Evolutionary conservation across 805 yeast species (phyloP).

Genomic region (Barnettozyma siamensis): DNA sequence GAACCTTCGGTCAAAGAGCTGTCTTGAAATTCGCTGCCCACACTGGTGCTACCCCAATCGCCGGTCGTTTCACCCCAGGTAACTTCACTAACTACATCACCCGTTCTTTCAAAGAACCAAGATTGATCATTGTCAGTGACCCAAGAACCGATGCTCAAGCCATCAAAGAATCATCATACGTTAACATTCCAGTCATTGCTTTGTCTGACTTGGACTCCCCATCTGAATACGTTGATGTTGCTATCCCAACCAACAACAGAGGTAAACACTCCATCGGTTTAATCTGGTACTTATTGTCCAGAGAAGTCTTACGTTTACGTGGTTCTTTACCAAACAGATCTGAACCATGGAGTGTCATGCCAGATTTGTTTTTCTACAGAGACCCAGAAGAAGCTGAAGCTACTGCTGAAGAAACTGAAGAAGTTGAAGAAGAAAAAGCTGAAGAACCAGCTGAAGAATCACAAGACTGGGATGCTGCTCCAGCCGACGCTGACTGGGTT

Average conservation of each 20-base stretch:
- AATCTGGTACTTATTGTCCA: conserved; percentile 98
- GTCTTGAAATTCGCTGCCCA: conserved; percentile 98
- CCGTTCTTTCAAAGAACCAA: conserved; percentile 99
- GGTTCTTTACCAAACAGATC: conserved; percentile 95
- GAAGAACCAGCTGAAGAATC: conserved; percentile 58
- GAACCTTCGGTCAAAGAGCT: conserved; percentile 99
- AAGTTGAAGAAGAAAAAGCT: conserved; percentile 44
- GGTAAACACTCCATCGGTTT: conserved; percentile 99
- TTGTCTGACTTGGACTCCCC: conserved; percentile 98
- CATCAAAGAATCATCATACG: conserved; percentile 99
- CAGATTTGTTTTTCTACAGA: conserved; percentile 99
- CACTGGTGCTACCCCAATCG: conserved; percentile 99
- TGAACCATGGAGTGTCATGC: conserved; percentile 98
- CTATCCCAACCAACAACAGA: conserved; percentile 99
- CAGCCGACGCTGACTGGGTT: conserved; percentile 72
- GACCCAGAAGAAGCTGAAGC: conserved; percentile 98
- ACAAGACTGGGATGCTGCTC: conserved; percentile 65
- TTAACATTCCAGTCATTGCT: conserved; percentile 99
- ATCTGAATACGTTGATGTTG: conserved; percentile 97
- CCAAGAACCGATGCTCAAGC: conserved; percentile 99
- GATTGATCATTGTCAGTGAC: conserved; percentile 98
- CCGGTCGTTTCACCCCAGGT: conserved; percentile 99
- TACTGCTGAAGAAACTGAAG: conserved; percentile 60
- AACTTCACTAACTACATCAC: conserved; percentile 99
- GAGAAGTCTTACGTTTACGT: conserved; percentile 99